A percentile compares a stretch with the other conserved stretches of the same genome.
Evolutionary conservation across 441 rosid species (phyloP).

Genomic region (Corymbia citriodora): DNA sequence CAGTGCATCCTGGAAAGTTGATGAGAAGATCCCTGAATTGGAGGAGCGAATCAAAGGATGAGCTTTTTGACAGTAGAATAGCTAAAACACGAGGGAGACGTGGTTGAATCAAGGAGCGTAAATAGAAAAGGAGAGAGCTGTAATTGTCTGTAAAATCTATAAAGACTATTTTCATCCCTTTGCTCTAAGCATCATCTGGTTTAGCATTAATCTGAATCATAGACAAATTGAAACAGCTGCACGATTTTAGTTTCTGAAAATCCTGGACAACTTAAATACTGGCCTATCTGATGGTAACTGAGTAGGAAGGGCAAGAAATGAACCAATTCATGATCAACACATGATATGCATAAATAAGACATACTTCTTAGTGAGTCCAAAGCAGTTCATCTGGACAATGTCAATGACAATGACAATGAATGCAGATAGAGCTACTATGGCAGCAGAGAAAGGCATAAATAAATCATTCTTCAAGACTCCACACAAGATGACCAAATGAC

Average conservation of each 20-base stretch:
- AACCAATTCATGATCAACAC: background rate
- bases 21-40: background rate
- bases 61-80: background rate
- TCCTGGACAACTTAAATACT: background rate
- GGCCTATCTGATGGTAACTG: background rate
- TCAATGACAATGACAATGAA: background rate
- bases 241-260: background rate
- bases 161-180: background rate
- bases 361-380: background rate
- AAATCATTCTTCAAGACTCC: background rate
- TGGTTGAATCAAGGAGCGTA: background rate
- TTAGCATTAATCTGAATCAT: background rate
- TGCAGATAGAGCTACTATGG: background rate
- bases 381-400: background rate
- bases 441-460: background rate
- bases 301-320: background rate
- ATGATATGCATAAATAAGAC: background rate
- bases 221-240: background rate
- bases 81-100: background rate
- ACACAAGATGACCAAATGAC: background rate
- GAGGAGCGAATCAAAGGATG: background rate
- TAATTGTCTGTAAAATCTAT: background rate
- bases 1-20: background rate
- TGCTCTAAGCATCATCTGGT: background rate
- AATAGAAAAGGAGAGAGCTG: background rate